phyloP scores from a whole-genome alignment of 768 basidiomycete genomes.

The Piloderma croceum region DNA sequence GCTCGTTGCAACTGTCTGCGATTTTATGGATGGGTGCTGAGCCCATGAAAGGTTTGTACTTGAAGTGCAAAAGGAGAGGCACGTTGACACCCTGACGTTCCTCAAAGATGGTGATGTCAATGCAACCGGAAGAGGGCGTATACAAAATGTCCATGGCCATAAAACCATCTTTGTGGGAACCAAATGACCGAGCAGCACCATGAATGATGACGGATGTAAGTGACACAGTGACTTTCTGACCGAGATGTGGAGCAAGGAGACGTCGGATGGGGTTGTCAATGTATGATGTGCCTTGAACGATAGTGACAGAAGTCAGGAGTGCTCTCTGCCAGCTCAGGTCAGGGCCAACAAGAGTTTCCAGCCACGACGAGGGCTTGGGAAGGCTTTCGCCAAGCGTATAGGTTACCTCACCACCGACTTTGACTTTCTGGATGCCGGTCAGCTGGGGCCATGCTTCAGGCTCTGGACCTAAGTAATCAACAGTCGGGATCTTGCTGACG shows the following conservation, averaged over 20 bases:
- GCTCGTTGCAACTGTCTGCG: conserved; percentile 71
- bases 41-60: conserved; percentile 82
- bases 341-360: conserved; percentile 79
- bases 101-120: conserved; percentile 75
- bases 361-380: conserved; percentile 70
- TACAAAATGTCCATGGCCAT: conserved; percentile 78
- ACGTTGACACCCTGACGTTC: conserved; percentile 73
- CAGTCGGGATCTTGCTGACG: conserved; percentile 61
- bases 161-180: conserved; percentile 66
- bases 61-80: conserved; percentile 76
- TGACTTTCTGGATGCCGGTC: conserved; percentile 38
- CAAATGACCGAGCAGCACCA: conserved; percentile 78
- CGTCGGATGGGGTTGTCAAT: conserved; percentile 87
- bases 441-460: conserved; percentile 33
- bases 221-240: conserved; percentile 71
- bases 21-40: conserved; percentile 93
- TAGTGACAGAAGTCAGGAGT: conserved; percentile 69
- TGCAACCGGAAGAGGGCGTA: conserved; percentile 43
- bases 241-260: conserved; percentile 73
- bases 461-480: conserved; percentile 77
- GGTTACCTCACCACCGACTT: conserved; percentile 38
- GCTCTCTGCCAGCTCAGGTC: conserved; percentile 83
- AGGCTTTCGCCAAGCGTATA: conserved; percentile 43
- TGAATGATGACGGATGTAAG: conserved; percentile 57
- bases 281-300: conserved; percentile 83